Evolutionary conservation across 495 filamentous ascomycete genomes (phyloP).

Genomic region (Neurospora sp.): DNA sequence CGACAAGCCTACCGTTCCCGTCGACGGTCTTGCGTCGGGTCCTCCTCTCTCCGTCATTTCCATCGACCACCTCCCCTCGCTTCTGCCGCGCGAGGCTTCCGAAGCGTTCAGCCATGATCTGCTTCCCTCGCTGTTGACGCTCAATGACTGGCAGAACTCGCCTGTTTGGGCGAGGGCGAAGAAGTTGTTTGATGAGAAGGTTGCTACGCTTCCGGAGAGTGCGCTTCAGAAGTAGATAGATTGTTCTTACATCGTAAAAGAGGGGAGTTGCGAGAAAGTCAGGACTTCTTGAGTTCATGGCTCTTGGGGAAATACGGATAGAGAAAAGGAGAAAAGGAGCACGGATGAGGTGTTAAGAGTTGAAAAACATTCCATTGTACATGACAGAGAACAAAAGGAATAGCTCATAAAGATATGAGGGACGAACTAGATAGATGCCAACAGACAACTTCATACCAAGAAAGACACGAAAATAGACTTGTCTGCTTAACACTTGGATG

Average conservation of each 20-base stretch:
- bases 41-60: slow-evolving; percentile 67
- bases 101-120: slow-evolving; percentile 76
- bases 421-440: not conserved
- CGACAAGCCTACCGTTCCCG: slow-evolving; percentile 69
- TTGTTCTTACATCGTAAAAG: too few species aligned
- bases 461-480: not conserved
- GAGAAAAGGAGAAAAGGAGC: not conserved
- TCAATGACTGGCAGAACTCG: slow-evolving; percentile 61
- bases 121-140: slow-evolving; percentile 64
- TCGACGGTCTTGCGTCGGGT: slow-evolving; percentile 42
- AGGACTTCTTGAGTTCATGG: too few species aligned
- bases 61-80: slow-evolving; percentile 84
- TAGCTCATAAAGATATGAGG: not conserved
- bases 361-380: not conserved
- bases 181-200: slow-evolving; percentile 78
- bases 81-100: slow-evolving; percentile 76
- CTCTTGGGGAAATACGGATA: not conserved
- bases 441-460: not conserved
- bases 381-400: not conserved
- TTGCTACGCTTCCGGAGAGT: slow-evolving; percentile 55
- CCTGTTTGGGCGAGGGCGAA: slow-evolving; percentile 79
- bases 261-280: too few species aligned
- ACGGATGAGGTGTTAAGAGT: not conserved
- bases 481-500: not conserved
- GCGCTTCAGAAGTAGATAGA: slow-evolving; percentile 24